Percentiles rank a stretch among this genome's conserved stretches.
phyloP scores from a whole-genome alignment of 495 filamentous ascomycete genomes.

The Neurospora sp. region DNA sequence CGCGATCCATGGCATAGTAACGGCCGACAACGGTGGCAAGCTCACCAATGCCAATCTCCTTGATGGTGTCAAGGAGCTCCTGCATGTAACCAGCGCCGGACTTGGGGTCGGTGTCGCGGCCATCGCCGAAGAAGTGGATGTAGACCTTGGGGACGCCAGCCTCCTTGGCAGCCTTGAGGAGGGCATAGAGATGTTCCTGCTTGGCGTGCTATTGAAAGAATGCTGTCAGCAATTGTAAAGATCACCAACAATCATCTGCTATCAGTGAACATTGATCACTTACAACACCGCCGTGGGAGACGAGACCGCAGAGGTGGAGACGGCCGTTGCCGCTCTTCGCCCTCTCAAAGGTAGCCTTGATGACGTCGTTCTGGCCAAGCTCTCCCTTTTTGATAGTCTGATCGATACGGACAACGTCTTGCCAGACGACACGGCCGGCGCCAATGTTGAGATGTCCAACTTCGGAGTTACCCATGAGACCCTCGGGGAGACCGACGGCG shows the following conservation, averaged over 20 bases:
- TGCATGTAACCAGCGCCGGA: conserved; percentile 79
- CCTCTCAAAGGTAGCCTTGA: conserved; percentile 65
- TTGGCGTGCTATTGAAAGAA: conserved; percentile 58
- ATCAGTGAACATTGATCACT: conserved; percentile 13
- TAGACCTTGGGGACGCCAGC: conserved; percentile 78
- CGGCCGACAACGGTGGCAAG: conserved; percentile 91
- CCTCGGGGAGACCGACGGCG: conserved; percentile 90
- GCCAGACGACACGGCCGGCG: conserved; percentile 95
- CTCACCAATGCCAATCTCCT: conserved; percentile 77
- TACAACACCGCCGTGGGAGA: conserved; percentile 89
- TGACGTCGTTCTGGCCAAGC: conserved; percentile 64
- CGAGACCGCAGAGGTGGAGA: conserved; percentile 79
- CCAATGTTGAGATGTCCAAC: conserved; percentile 98
- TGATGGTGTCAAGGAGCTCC: conserved; percentile 62
- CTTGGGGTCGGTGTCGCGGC: conserved; percentile 95
- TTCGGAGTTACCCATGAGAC: conserved; percentile 97
- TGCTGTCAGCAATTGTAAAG: conserved; percentile 7
- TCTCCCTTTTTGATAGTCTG: conserved; percentile 85
- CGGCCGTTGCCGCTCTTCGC: conserved; percentile 85
- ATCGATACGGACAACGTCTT: conserved; percentile 97
- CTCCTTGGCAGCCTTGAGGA: conserved; percentile 83
- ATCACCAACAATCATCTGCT: neutral
- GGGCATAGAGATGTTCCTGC: conserved; percentile 80
- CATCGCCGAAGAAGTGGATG: conserved; percentile 99
- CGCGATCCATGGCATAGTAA: conserved; percentile 98